These are phyloP conservation scores for cucumber (Cucumis sativus) DNA, from an alignment of 306 rosid genomes.

Conservation along the genomic window DNA sequence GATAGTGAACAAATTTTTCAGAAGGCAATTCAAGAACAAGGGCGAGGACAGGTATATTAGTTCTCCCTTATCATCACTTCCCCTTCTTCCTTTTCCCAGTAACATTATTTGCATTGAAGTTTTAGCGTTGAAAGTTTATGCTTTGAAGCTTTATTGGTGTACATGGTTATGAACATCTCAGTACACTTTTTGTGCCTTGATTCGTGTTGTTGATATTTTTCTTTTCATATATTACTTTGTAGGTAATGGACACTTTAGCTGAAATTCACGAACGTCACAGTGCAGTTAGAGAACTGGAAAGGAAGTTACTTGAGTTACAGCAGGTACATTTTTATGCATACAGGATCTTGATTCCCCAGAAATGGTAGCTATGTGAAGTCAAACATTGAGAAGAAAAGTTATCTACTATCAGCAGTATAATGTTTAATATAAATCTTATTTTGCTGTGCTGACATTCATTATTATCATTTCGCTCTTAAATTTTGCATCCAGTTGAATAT, in stretches of 20 bases:
- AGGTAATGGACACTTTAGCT: conserved; percentile 83
- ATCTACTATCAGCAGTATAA: not conserved
- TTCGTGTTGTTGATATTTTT: not conserved
- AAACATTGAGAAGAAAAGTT: not conserved
- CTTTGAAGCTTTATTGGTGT: not conserved
- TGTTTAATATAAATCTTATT: not conserved
- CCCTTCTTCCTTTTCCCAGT: not conserved
- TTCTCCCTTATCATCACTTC: not conserved
- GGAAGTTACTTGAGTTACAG: conserved; percentile 77
- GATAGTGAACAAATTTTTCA: conserved; percentile 89
- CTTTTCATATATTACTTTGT: conserved; percentile 4
- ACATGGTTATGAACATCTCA: not conserved
- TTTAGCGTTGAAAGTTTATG: not conserved
- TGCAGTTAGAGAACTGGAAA: conserved; percentile 87
- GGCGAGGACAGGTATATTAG: conserved; percentile 78
- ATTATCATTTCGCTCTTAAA: not conserved
- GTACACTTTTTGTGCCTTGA: not conserved
- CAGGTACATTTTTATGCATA: conserved; percentile 40
- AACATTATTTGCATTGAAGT: not conserved
- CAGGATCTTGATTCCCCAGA: not conserved
- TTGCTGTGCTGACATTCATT: not conserved
- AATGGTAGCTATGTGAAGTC: not conserved
- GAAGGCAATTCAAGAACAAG: conserved; percentile 94
- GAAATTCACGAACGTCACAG: conserved; percentile 95
- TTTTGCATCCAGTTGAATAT: not conserved